These are phyloP conservation scores for Macrolepiota albuminosa DNA, from an alignment of 768 basidiomycete species.

Conservation along the genomic window DNA sequence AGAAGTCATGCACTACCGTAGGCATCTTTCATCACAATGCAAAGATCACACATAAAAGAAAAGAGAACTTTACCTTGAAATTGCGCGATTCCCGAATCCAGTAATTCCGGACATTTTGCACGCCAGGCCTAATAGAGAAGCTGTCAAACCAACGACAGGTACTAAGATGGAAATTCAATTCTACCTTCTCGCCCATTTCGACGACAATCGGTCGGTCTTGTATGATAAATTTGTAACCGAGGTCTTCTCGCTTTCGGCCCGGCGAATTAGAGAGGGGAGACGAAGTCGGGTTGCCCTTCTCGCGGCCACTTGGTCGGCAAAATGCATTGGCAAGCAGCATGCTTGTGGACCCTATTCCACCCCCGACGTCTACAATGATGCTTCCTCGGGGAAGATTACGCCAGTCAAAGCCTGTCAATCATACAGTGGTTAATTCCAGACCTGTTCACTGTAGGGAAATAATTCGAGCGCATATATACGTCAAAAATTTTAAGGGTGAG, in stretches of 20 bases:
- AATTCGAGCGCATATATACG: slow-evolving; percentile 8
- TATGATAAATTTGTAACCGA: slow-evolving; percentile 45
- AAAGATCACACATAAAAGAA: background rate
- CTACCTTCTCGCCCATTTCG: slow-evolving; percentile 46
- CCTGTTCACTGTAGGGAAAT: background rate
- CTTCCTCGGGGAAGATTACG: slow-evolving; percentile 41
- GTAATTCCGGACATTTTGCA: slow-evolving; percentile 50
- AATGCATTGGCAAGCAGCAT: slow-evolving; percentile 34
- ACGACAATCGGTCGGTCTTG: slow-evolving; percentile 57
- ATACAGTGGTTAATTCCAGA: background rate
- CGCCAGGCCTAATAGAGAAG: slow-evolving; percentile 44
- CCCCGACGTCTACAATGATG: slow-evolving; percentile 63
- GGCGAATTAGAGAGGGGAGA: background rate
- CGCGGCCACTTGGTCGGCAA: slow-evolving; percentile 16
- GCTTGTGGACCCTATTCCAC: slow-evolving; percentile 53
- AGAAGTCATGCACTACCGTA: slow-evolving; percentile 65
- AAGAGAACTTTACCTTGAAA: slow-evolving; percentile 41
- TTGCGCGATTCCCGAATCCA: slow-evolving; percentile 45
- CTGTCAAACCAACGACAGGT: background rate
- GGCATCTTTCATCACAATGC: background rate
- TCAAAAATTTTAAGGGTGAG: background rate
- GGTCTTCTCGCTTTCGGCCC: slow-evolving; percentile 17
- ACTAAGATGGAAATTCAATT: slow-evolving; percentile 10
- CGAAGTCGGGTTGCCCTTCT: background rate
- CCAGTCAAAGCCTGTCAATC: slow-evolving; percentile 53